Conservation (phyloP, 176 grass and related monocot genomes). For the Poa annua region DNA sequence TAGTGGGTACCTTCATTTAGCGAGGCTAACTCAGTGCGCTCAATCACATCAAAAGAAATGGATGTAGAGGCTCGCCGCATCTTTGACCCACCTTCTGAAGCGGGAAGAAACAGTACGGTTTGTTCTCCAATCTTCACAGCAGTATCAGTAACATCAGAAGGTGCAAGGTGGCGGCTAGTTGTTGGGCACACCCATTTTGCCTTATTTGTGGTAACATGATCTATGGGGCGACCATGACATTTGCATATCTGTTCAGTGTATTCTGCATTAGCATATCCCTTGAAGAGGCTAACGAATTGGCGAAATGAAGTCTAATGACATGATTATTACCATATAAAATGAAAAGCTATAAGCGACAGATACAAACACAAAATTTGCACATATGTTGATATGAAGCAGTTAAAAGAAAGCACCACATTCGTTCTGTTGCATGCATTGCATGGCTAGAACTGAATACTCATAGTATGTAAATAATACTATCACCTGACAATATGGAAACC, state of each 20-base stretch:
- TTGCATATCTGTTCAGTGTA: constrained; percentile 70
- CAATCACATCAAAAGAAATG: constrained; percentile 70
- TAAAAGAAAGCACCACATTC: constrained; percentile 23
- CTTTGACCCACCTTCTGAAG: constrained; percentile 51
- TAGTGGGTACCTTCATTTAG: constrained; percentile 74
- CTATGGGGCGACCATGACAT: constrained; percentile 73
- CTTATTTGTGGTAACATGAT: constrained; percentile 40
- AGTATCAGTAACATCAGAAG: constrained; percentile 83
- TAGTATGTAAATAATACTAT: constrained; percentile 30
- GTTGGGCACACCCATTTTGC: constrained; percentile 58
- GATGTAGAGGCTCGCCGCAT: constrained; percentile 47
- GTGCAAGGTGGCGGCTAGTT: constrained; percentile 57
- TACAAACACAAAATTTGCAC: constrained; percentile 22
- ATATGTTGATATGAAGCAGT: constrained; percentile 31
- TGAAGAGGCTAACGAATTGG: constrained; percentile 21
- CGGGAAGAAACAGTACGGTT: constrained; percentile 69
- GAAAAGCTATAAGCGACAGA: background rate
- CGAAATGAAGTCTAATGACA: background rate
- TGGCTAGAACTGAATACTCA: constrained; percentile 2
- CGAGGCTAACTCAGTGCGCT: constrained; percentile 71
- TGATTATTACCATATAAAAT: constrained; percentile 22
- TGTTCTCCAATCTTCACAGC: constrained; percentile 75
- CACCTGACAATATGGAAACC: constrained; percentile 83
- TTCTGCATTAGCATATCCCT: constrained; percentile 40
- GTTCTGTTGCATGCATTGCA: background rate